Percentiles rank a stretch among this genome's conserved stretches.
These are phyloP conservation scores for Ambispora gerdemannii DNA, from an alignment of 192 early-diverging fungal genomes.

Conservation along the genomic window DNA sequence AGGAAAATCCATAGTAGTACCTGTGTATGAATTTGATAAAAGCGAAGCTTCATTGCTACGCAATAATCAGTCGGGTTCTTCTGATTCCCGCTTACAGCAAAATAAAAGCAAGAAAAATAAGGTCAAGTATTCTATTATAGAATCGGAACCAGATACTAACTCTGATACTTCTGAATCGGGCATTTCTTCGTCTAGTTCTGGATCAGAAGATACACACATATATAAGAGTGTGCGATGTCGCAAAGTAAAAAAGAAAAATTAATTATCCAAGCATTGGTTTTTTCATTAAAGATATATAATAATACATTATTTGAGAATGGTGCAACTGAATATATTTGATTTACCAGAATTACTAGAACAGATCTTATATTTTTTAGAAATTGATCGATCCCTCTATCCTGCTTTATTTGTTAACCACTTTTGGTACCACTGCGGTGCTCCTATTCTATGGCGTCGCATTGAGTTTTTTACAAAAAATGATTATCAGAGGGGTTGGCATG, in stretches of 20 bases:
- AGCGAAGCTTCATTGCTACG: background rate
- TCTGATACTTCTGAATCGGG: conserved; percentile 25
- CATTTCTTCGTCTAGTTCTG: conserved; percentile 20
- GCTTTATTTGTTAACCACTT: conserved; percentile 1
- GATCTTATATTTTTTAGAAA: background rate
- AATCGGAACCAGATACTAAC: conserved; percentile 19
- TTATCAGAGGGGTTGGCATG: conserved; percentile 11
- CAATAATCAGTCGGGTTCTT: conserved; percentile 21
- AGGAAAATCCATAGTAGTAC: conserved; percentile 21
- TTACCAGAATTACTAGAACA: conserved; percentile 1
- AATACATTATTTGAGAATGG: background rate
- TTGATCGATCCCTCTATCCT: background rate
- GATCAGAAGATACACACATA: conserved; percentile 20
- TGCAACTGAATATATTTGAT: conserved; percentile 12
- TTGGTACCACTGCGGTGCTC: background rate
- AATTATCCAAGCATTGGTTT: background rate
- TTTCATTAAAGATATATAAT: no score
- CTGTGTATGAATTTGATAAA: conserved; percentile 16
- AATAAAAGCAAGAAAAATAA: conserved; percentile 23
- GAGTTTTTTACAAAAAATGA: background rate
- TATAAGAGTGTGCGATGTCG: conserved; percentile 22
- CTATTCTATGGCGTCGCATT: conserved; percentile 6
- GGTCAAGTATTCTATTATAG: conserved; percentile 15
- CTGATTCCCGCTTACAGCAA: conserved; percentile 19
- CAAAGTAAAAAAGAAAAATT: conserved; percentile 20